Evolutionary conservation across 2,329 filamentous ascomycete species (phyloP), one percentile per base, ranked within the genome.

Genomic region (Clarireedia hainanense): DNA sequence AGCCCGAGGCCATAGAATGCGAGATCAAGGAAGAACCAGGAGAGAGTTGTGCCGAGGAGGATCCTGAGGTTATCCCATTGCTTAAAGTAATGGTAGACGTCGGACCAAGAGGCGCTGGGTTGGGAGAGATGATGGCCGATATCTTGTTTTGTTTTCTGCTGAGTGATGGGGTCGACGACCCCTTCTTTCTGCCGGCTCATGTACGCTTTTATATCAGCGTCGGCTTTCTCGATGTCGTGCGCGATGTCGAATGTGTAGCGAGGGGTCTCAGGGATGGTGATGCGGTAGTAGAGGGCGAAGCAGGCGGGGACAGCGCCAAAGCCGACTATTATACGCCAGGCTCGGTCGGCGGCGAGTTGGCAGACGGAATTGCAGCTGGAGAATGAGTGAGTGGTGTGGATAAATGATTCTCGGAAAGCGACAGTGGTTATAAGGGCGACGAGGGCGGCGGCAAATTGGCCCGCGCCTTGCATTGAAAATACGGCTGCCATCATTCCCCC

Each of bases 191-290:
- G 72, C 66, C 76, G 78, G 1, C 74, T 67, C 56, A 81, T 72
- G 53, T 81, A 82, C 6, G 79, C 78, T 63, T 83, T 81, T 63
- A 88, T 83, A 63, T 92, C 89, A 10, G 82, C 83, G 57, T 85
- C 83, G 30, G 82, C 89, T 72, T 89, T 88, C 69, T 88, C 80
- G 30, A 89, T 77, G 65, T 94, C 88, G 57, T 83, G 84, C 27
- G 83, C 79, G 2, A 94, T 82, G 68, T 94, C 89, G 63, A 91
- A 90, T 1, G 88, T 91, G 70, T 91, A 92, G 39, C 88, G 81
- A 39, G 88, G 88, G 3, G 89, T 91, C 73, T 94, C 89, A 7
- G 89, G 89, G 57, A 94, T 91, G 23, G 88, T 92, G 52, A 94
- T 80, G 60, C 89, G 86, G 73, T 89, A 94, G 72, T 91, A 92